phyloP scores from a whole-genome alignment of 1,139 yeast species.

The Protomyces inundatus region DNA sequence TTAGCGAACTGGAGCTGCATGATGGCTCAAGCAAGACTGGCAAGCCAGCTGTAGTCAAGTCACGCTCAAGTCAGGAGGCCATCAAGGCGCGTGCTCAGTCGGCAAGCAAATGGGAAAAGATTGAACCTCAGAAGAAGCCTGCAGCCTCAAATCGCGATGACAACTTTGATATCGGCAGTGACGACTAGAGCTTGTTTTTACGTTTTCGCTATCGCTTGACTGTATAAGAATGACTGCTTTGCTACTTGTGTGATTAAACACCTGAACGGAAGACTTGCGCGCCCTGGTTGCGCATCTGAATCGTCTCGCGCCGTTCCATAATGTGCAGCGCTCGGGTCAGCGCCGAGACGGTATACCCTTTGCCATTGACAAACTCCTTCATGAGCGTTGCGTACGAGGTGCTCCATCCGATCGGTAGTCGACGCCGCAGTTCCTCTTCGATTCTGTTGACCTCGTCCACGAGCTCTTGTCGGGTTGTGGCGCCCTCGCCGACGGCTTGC shows the following conservation, averaged over 20 bases:
- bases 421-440: conserved; percentile 77
- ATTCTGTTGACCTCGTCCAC: conserved; percentile 69
- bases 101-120: conserved; percentile 5
- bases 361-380: conserved; percentile 70
- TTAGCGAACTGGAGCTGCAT: conserved; percentile 12
- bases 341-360: conserved; percentile 62
- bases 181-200: neutral
- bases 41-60: neutral
- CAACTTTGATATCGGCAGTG: neutral
- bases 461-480: conserved; percentile 49
- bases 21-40: neutral
- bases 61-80: neutral
- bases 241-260: conserved; percentile 42
- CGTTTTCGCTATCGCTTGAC: neutral
- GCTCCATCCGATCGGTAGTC: conserved; percentile 96
- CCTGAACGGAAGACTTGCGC: conserved; percentile 79
- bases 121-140: neutral
- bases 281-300: conserved; percentile 83
- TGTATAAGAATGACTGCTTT: neutral
- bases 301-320: conserved; percentile 78
- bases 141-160: neutral
- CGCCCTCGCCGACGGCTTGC: conserved; percentile 92
- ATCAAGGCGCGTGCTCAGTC: conserved; percentile 4
- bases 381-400: conserved; percentile 80
- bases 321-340: conserved; percentile 77